These are phyloP conservation scores for Endotrypanum monterogeii DNA, from an alignment of 208 protist genomes.

Conservation along the genomic window DNA sequence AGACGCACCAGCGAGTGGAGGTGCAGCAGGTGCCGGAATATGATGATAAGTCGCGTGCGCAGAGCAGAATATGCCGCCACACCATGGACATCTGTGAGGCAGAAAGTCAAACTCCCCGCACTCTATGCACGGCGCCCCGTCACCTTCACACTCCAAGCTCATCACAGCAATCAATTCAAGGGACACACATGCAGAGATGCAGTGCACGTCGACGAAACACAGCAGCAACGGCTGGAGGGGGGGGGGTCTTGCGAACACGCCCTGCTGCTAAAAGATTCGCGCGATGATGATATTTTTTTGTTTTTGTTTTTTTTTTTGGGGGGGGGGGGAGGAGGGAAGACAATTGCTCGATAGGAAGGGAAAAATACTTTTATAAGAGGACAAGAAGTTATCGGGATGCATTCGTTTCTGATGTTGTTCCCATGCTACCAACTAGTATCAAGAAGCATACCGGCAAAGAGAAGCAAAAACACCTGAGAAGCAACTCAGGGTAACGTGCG, in stretches of 20 bases:
- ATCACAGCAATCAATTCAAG: conserved; percentile 18
- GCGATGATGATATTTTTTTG: neutral
- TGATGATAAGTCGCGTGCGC: conserved; percentile 55
- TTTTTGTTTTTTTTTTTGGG: neutral
- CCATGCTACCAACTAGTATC: neutral
- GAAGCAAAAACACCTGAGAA: neutral
- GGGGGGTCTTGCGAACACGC: neutral
- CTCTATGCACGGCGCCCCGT: conserved; percentile 52
- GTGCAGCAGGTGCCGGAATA: conserved; percentile 15
- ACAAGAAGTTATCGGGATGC: neutral
- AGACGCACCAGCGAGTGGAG: neutral
- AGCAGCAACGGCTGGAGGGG: neutral
- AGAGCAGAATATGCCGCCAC: conserved; percentile 55
- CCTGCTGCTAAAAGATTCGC: neutral
- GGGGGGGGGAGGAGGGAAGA: conserved; percentile 8
- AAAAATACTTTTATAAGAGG: conserved; percentile 6
- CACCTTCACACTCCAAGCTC: conserved; percentile 66
- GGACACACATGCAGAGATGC: neutral
- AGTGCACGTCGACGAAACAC: neutral
- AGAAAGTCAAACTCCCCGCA: conserved; percentile 82
- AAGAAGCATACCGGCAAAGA: neutral
- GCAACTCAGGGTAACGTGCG: neutral
- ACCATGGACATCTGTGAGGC: conserved; percentile 52
- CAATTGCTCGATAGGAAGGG: neutral
- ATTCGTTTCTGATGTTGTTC: neutral